Evolutionary conservation across 2,329 filamentous ascomycete genomes (phyloP).

Genomic region (Bipolaris sorokiniana): DNA sequence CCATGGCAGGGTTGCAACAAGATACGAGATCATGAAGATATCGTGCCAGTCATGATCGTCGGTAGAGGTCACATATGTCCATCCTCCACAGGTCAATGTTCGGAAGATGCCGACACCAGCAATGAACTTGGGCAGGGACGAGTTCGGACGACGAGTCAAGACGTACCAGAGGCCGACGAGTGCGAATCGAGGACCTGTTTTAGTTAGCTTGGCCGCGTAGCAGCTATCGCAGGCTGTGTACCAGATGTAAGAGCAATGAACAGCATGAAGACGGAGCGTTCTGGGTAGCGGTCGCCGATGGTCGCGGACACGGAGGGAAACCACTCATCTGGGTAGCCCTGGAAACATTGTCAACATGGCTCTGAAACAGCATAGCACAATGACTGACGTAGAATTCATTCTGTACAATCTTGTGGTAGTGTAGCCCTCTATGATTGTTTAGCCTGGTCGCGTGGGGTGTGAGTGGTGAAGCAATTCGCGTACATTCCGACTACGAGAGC

Average conservation of each 20-base stretch:
- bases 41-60: slow-evolving; percentile 99
- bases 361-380: neutral
- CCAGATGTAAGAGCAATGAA: slow-evolving; percentile 97
- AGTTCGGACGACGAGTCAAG: slow-evolving; percentile 77
- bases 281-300: slow-evolving; percentile 95
- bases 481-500: slow-evolving; percentile 77
- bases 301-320: slow-evolving; percentile 95
- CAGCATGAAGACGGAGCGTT: slow-evolving; percentile 94
- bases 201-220: slow-evolving; percentile 15
- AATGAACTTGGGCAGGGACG: slow-evolving; percentile 79
- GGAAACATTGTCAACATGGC: slow-evolving; percentile 21
- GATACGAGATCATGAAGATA: slow-evolving; percentile 98
- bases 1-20: slow-evolving; percentile 94
- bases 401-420: slow-evolving; percentile 96
- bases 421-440: slow-evolving; percentile 64
- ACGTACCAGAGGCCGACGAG: slow-evolving; percentile 93
- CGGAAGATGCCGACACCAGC: slow-evolving; percentile 81
- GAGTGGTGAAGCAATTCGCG: slow-evolving; percentile 8
- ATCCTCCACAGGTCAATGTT: slow-evolving; percentile 92
- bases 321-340: slow-evolving; percentile 79
- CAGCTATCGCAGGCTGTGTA: slow-evolving; percentile 42
- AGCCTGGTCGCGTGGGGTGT: slow-evolving; percentile 21
- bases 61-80: slow-evolving; percentile 98
- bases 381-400: slow-evolving; percentile 81
- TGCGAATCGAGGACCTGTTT: slow-evolving; percentile 84